Evolutionary conservation across 495 filamentous ascomycete genomes (phyloP), one percentile per base, ranked within the genome.

Genomic region (Aspergillus mulundensis): DNA sequence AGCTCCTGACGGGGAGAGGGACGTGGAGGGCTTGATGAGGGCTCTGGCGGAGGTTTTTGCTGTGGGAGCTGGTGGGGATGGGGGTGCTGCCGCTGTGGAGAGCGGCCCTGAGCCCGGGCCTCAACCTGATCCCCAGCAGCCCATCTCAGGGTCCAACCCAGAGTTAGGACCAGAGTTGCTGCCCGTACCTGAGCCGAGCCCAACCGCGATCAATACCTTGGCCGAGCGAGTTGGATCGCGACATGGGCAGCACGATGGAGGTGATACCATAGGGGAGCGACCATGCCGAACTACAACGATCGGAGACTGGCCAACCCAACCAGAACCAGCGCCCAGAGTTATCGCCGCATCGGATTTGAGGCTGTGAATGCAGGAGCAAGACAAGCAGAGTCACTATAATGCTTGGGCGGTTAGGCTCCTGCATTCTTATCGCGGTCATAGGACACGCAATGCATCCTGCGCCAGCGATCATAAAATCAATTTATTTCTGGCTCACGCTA

Each of bases 21-120:
- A 90, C 7, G 49, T 49, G 15, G 25, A 85, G 28, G 84, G 86
- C 11, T 78, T 97, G 14, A 84, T 92, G 78, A 78, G 75, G 30
- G 80, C 97, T 18, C 71, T 97, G 54, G 91, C 88, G 15, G 40
- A 52, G 55, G 21, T 52, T 45, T 58, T 56, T 43, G 7, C n/a
- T 5, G 24, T 21, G 38, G n/a, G 12, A 10, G 38, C n/a, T 18
- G 38, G n/a, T 3, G 43, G 11, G 14, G 43, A 11, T 46, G 32
- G 12, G 11, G 32, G 12, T 36, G 11, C 7, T 23, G 23, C 7
- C 12, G 32, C 12, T 15, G 32, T 36, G 32, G 32, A 36, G 32
- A 10, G 32, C 2, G 32, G 5, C 2, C 32, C 32, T 36, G 32
- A 7, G 32, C 32, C 32, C 32, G 32, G 32, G 32, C 32, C 32